These are phyloP conservation scores for Elongisporangium undulatum DNA, from an alignment of 352 stramenopile species.

Conservation along the genomic window DNA sequence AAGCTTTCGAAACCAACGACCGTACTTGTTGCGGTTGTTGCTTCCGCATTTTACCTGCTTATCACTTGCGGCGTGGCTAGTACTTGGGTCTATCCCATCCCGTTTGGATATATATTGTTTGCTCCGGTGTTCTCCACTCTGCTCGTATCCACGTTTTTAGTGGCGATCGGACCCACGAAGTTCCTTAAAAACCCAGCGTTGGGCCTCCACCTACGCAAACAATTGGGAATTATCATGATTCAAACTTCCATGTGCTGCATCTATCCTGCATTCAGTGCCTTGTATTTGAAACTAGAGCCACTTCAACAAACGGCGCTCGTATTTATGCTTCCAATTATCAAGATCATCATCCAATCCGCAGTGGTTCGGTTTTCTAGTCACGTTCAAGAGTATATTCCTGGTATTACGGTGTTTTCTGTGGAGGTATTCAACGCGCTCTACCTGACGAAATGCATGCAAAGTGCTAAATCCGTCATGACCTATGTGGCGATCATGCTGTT, in stretches of 20 bases:
- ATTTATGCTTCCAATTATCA: slow-evolving; percentile 10
- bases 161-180: slow-evolving; percentile 8
- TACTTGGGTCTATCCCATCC: slow-evolving; percentile 19
- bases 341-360: slow-evolving; percentile 19
- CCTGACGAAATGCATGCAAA: slow-evolving; percentile 28
- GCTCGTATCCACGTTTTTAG: slow-evolving; percentile 12
- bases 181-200: background rate
- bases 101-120: slow-evolving; percentile 16
- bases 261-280: slow-evolving; percentile 13
- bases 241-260: slow-evolving; percentile 10
- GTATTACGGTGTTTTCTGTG: slow-evolving; percentile 17
- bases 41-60: slow-evolving; percentile 7
- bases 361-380: slow-evolving; percentile 8
- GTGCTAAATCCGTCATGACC: slow-evolving; percentile 12
- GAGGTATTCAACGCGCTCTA: slow-evolving; percentile 28
- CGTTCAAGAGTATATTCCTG: slow-evolving; percentile 16
- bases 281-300: slow-evolving; percentile 3
- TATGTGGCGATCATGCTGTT: slow-evolving; percentile 8
- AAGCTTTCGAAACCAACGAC: slow-evolving; percentile 5
- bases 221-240: slow-evolving; percentile 7
- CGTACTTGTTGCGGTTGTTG: slow-evolving; percentile 7
- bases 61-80: slow-evolving; percentile 7
- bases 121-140: slow-evolving; percentile 9
- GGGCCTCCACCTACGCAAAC: background rate
- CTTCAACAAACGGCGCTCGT: slow-evolving; percentile 5